phyloP scores from a whole-genome alignment of 495 filamentous ascomycete genomes.

The Lichina pygmaea region DNA sequence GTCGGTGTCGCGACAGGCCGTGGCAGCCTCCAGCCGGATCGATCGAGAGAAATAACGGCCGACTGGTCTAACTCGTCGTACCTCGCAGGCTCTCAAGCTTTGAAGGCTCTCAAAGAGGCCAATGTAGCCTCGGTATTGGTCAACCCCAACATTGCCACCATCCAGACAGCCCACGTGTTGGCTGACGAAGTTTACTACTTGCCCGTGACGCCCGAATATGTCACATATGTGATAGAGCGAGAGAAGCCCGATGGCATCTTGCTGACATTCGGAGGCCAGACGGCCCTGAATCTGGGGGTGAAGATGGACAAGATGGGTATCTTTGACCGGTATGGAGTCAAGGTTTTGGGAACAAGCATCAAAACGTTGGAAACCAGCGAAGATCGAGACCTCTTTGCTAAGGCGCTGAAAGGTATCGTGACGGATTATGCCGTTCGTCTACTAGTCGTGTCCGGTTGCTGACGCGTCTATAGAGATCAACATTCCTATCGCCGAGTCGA shows the following conservation, averaged over 20 bases:
- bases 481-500: conserved; percentile 88
- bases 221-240: conserved; percentile 81
- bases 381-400: conserved; percentile 84
- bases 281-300: conserved; percentile 83
- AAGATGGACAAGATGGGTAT: conserved; percentile 92
- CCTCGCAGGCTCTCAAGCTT: conserved; percentile 4
- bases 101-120: conserved; percentile 64
- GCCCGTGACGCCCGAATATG: conserved; percentile 88
- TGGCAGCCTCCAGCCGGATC: background rate
- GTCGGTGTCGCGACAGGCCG: no score
- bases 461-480: conserved; percentile 45
- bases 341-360: conserved; percentile 82
- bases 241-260: conserved; percentile 90
- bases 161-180: conserved; percentile 91
- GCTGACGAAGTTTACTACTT: conserved; percentile 97
- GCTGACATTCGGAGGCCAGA: conserved; percentile 90
- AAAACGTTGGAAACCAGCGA: conserved; percentile 85
- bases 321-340: conserved; percentile 83
- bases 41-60: background rate
- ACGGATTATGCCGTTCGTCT: background rate
- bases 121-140: conserved; percentile 83
- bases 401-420: conserved; percentile 31
- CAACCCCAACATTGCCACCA: conserved; percentile 97
- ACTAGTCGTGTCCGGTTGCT: background rate
- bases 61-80: background rate